Evolutionary conservation across 2,329 filamentous ascomycete genomes (phyloP), one percentile per base, ranked within the genome.

Genomic region (Mollisiaceae sp.): DNA sequence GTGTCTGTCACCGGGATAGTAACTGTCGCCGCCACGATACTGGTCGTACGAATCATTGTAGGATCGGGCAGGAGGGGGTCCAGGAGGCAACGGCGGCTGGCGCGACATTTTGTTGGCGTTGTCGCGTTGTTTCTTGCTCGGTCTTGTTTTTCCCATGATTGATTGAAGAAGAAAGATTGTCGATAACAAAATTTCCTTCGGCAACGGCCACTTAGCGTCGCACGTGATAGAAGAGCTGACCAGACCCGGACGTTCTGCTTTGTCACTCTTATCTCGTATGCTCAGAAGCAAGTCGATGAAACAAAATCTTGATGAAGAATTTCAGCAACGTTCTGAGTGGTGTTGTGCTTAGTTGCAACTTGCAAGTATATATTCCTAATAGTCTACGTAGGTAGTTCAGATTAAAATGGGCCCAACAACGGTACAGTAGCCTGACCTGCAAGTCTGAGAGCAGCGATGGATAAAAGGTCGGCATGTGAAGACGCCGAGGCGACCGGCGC

Each of bases 81-180:
- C 67, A 32, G 72, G 69, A 38, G 74, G 71, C n/a, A 69, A 52
- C 22, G 74, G 74, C 9, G 73, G 73, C 65, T 70, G 71, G 63
- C 70, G 65, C 60, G 72, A 72, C 75, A 74, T 75, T 12, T 56
- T 73, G 57, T 69, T 64, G 52, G 20, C 52, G 38, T 64, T 66
- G 12, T 55, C 24, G 11, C n/a, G 14, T 57, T 41, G 32, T 27
- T 22, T 39, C 32, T 57, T 41, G 32, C 38, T 47, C 2, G 54
- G 24, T 32, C 27, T 22, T 62, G 59, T 41, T 22, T 64, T 57
- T 65, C 58, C 32, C 24, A 47, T 20, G 52, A 64, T 64, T 64
- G 36, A 24, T 45, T 55, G 39, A 32, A 15, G 43, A 32, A 20
- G n/a, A 18, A 6, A 39, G 12, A 57, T 45, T 60, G 45, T 54